Evolutionary conservation across 2,329 filamentous ascomycete species (phyloP).

Genomic region (Botrytis sinoallii): DNA sequence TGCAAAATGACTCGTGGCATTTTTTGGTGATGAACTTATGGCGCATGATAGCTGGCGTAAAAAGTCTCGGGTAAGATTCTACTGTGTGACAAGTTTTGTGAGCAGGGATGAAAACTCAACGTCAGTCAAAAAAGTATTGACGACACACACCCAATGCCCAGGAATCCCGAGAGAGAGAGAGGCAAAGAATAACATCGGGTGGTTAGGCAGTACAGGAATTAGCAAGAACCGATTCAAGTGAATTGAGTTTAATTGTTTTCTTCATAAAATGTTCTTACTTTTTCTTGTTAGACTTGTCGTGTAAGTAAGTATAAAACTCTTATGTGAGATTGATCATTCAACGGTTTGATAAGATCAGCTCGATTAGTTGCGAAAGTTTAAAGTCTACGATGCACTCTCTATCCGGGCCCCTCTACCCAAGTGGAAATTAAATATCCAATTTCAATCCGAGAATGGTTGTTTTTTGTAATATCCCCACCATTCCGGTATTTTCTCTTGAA

Average conservation of each 20-base stretch:
- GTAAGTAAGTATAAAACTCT: neutral
- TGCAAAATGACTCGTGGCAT: conserved; percentile 15
- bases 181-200: neutral
- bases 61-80: conserved; percentile 7
- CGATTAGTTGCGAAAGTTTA: neutral
- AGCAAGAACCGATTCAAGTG: conserved; percentile 1
- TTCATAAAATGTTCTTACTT: neutral
- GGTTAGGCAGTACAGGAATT: neutral
- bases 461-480: neutral
- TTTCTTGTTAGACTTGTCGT: neutral
- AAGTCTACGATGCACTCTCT: neutral
- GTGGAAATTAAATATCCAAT: neutral
- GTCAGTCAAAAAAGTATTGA: neutral
- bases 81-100: neutral
- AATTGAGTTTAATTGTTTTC: neutral
- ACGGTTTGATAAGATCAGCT: neutral
- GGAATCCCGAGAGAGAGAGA: neutral
- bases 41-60: neutral
- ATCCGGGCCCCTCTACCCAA: neutral
- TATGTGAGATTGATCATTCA: conserved; percentile 9
- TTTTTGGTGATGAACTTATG: conserved; percentile 5
- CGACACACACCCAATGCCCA: neutral
- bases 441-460: neutral
- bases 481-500: conserved; percentile 8
- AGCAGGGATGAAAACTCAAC: conserved; percentile 8